Base-by-base conservation (phyloP, 352 stramenopile genomes). In the Pythium phragmitis region DNA sequence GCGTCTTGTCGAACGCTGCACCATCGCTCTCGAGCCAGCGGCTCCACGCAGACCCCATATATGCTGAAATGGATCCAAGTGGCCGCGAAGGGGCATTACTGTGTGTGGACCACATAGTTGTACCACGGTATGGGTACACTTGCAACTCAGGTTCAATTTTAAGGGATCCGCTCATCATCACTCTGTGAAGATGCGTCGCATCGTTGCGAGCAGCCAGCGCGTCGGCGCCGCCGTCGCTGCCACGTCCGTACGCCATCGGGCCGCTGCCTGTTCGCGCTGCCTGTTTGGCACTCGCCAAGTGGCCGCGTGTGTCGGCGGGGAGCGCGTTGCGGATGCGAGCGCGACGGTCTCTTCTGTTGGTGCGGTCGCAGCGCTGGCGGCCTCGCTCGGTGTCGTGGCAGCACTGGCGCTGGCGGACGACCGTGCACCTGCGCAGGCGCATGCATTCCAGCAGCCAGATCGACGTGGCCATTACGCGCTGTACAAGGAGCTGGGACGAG, bases 401-500 rank as follows among this genome's bases (percentile, higher is more conserved):
- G 36, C 51, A 34, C 19, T 65, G 12, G 11, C 57, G 39, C 14
- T 54, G 26, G 41, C 12, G 7, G 48, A 56, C 1, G 54, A 43
- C 3, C 45, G 58, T 2, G 4, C 17, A 1, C 14, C 43, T 51
- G 50, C 50, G 14, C 43, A 64, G 11, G 30, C 56, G 19, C 30
- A 41, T 3, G 19, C 46, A 4, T 39, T 53, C 13, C 50, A 63
- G 19, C 43, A 51, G n/a, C 64, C 42, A 7, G 53, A 68, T 42
- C 42, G 48, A 14, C 67, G 72, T 30, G 79, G 76, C 12, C 63
- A 74, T 28, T 91, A 91, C 60, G 66, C 59, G 21, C 53, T 91
- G 50, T 66, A 81, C 56, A 91, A 87, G 52, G 81, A 91, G 56
- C 70, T 91, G 19, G 81, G 81, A 4, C 72, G 77, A 69, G 79